Conservation (phyloP, 176 grass and related monocot genomes). For the Raddia distichophylla region DNA sequence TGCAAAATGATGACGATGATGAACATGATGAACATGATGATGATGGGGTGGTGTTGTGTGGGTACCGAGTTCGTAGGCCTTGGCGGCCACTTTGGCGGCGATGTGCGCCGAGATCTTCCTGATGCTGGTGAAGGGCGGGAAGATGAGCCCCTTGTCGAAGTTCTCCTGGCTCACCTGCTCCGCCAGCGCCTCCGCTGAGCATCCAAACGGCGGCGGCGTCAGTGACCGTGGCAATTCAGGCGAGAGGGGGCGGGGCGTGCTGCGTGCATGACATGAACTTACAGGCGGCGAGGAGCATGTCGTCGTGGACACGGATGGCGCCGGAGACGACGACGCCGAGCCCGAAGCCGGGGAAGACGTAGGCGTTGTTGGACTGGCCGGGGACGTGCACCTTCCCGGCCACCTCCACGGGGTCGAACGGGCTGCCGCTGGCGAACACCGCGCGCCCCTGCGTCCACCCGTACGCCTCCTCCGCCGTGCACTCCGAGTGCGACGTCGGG, state of each 20-base stretch:
- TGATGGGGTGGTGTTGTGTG: no score
- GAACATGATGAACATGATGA: not conserved
- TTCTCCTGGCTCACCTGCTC: slow-evolving; percentile 77
- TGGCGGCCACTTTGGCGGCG: slow-evolving; percentile 83
- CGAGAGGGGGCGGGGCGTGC: no score
- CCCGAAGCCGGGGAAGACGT: slow-evolving; percentile 93
- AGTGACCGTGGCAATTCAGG: no score
- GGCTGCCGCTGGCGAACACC: slow-evolving; percentile 94
- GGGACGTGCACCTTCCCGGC: slow-evolving; percentile 64
- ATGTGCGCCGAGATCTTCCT: slow-evolving; percentile 86
- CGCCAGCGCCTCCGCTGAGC: slow-evolving; percentile 71
- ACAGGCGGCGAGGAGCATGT: slow-evolving; percentile 92
- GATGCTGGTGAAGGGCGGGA: slow-evolving; percentile 94
- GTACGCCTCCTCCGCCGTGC: slow-evolving; percentile 93
- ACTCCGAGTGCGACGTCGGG: slow-evolving; percentile 96
- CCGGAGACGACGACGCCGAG: slow-evolving; percentile 87
- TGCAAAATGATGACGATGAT: not conserved
- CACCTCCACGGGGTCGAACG: slow-evolving; percentile 79
- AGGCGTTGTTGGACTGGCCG: slow-evolving; percentile 92
- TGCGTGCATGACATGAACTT: slow-evolving; percentile 29
- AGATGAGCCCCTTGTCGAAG: slow-evolving; percentile 76
- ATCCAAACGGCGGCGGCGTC: not conserved
- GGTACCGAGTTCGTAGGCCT: slow-evolving; percentile 85
- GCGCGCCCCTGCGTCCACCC: slow-evolving; percentile 72
- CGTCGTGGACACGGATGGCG: slow-evolving; percentile 89